Evolutionary conservation across 139 green algal genomes (phyloP).

Genomic region (Chlorella sp.): DNA sequence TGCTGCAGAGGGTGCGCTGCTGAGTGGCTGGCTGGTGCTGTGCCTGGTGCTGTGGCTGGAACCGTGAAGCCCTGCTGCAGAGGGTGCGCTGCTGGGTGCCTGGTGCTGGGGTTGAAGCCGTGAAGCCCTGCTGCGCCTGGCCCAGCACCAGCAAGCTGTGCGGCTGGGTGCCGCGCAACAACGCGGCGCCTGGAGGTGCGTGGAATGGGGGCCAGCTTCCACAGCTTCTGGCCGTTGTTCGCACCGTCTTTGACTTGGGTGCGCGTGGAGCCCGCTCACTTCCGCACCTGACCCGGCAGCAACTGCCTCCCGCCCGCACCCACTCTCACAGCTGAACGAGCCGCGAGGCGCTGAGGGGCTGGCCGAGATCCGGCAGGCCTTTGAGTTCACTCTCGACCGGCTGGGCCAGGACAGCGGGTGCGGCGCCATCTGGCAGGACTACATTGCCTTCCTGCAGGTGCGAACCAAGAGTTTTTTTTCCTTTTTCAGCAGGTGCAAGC

Average conservation of each 20-base stretch:
- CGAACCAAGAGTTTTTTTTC: neutral
- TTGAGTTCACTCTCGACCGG: conserved; percentile 88
- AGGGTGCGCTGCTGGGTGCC: neutral
- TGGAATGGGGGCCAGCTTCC: too few species aligned
- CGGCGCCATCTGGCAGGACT: conserved; percentile 87
- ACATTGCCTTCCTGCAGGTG: conserved; percentile 76
- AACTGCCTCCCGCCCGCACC: neutral
- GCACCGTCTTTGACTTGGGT: too few species aligned
- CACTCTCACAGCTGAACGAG: conserved; percentile 55
- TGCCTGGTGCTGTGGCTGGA: too few species aligned
- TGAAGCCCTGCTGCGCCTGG: neutral
- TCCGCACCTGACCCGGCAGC: neutral
- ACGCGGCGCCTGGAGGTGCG: too few species aligned
- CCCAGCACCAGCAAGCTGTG: too few species aligned
- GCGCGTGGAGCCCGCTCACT: neutral
- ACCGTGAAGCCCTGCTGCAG: neutral
- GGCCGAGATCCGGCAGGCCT: conserved; percentile 75
- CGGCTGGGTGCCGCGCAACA: too few species aligned
- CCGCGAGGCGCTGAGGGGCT: conserved; percentile 56
- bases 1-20: neutral
- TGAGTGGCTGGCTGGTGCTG: too few species aligned
- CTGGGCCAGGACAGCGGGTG: conserved; percentile 75
- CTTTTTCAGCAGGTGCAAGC: neutral
- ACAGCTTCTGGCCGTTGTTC: too few species aligned
- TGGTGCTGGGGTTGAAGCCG: neutral